Base-by-base conservation (phyloP, 176 grass and related monocot genomes). In the Eleusine indica region DNA sequence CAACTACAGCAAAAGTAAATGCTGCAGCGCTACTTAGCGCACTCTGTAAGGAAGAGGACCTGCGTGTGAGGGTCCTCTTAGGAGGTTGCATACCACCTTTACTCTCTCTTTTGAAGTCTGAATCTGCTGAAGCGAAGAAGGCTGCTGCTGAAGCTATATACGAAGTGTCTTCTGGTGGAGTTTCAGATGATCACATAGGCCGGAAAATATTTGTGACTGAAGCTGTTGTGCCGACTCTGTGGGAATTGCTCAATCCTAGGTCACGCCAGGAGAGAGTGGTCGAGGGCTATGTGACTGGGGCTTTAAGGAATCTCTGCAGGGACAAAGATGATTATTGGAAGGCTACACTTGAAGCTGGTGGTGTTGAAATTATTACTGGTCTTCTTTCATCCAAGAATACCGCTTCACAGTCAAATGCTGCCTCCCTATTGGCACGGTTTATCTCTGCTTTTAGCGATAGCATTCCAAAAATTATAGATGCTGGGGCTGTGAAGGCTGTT, bases 161-260 rank as follows among this genome's bases (percentile, higher is more conserved):
- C 83, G 96, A 93, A 86, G 93, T 98, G 19, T 98, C 96, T 19
- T 95, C 89, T 74, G 89, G 90, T 46, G 91, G 96, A 53, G 88
- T 98, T 66, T 98, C 78, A 1, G 93, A 98, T 75, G 96, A 98
- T 79, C 96, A 98, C 78, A 93, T 98, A 87, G 93, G 96, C 53
- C 95, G 91, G 85, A 95, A 95, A 93, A 98, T 98, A 89, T 98
- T 98, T 87, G 93, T 95, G 41, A 98, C 93, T 29, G 96, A 98
- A 86, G 93, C 87, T 68, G 96, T 98, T 15, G 93, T 98, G 42
- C 96, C 93, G 1, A 98, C 93, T 73, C 77, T 98, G 3, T 98
- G 96, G 96, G 87, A 92, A 67, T 73, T 94, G 84, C 91, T 98
- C 38, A 98, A 89, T 75, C 75, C 92, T 67, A 89, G 70, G 67